A percentile compares a stretch with the other conserved stretches of the same genome.
phyloP scores from a whole-genome alignment of 2,329 filamentous ascomycete genomes.

The Metarhizium sp. region DNA sequence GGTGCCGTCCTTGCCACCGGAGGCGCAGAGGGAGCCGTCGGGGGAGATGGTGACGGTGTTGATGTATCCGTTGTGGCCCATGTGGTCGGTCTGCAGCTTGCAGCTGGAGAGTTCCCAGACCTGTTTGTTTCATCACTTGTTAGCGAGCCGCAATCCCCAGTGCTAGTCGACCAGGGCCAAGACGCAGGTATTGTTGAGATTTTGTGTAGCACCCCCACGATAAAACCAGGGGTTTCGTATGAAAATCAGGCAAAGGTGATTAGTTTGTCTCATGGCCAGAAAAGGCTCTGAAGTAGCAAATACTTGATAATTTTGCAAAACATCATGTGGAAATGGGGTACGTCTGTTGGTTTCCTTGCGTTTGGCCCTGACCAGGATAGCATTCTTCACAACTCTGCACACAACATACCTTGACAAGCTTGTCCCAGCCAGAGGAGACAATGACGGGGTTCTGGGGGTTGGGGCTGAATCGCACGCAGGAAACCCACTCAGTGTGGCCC shows the following conservation, averaged over 20 bases:
- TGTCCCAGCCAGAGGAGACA: slow-evolving; percentile 97
- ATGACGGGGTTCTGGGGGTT: slow-evolving; percentile 99
- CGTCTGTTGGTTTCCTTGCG: not conserved
- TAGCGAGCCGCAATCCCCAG: not conserved
- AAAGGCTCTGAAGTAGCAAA: slow-evolving; percentile 99
- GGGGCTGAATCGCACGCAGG: slow-evolving; percentile 98
- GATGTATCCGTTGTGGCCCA: slow-evolving; percentile 99
- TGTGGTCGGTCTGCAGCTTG: slow-evolving; percentile 99
- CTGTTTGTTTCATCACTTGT: slow-evolving; percentile 39
- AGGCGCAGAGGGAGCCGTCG: slow-evolving; percentile 97
- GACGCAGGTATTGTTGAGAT: slow-evolving; percentile 9
- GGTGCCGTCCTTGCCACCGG: slow-evolving; percentile 98
- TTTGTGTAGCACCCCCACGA: not conserved
- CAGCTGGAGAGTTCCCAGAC: slow-evolving; percentile 99
- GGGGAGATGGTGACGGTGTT: slow-evolving; percentile 99
- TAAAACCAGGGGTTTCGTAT: not conserved
- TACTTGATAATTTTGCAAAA: slow-evolving; percentile 78
- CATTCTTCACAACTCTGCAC: not conserved
- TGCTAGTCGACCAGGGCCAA: not conserved
- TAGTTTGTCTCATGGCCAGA: slow-evolving; percentile 91
- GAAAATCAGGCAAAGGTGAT: slow-evolving; percentile 79
- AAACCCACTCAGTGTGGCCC: slow-evolving; percentile 99
- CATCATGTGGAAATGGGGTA: slow-evolving; percentile 59
- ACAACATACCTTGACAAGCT: slow-evolving; percentile 93
- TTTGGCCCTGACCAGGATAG: slow-evolving; percentile 2